A percentile compares a stretch with the other conserved stretches of the same genome.
These are phyloP conservation scores for Suillus subluteus DNA, from an alignment of 768 basidiomycete genomes.

Conservation along the genomic window DNA sequence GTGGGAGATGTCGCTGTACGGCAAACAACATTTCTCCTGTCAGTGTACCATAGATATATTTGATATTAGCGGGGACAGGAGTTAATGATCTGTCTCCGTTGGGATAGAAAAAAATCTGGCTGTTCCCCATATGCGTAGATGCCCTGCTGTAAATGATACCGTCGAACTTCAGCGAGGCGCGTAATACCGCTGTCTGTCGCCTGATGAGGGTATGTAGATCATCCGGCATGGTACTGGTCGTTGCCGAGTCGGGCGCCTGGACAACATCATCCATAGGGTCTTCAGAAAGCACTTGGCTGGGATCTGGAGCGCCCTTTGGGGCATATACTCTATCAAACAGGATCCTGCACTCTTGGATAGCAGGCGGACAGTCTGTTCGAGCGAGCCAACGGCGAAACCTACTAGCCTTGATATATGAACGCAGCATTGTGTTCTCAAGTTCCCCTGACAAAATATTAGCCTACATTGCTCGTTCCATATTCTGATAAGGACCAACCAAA, in stretches of 20 bases:
- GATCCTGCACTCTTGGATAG: slow-evolving; percentile 11
- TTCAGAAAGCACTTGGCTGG: too few relatives aligned
- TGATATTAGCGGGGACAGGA: too few relatives aligned
- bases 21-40: too few relatives aligned
- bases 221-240: not conserved
- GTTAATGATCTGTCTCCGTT: too few relatives aligned
- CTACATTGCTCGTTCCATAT: slow-evolving; percentile 11
- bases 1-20: too few relatives aligned
- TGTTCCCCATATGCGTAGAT: not conserved
- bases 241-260: not conserved
- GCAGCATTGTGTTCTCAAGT: slow-evolving; percentile 14
- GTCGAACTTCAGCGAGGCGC: not conserved
- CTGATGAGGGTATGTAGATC: not conserved
- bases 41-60: too few relatives aligned
- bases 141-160: slow-evolving; percentile 6
- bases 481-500: slow-evolving; percentile 22
- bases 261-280: not conserved
- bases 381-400: slow-evolving; percentile 18
- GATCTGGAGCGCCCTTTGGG: not conserved
- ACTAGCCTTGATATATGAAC: slow-evolving; percentile 19
- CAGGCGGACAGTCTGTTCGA: slow-evolving; percentile 10
- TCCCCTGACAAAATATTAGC: slow-evolving; percentile 11
- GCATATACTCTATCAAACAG: slow-evolving; percentile 11
- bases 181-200: not conserved
- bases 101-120: too few relatives aligned